These are phyloP conservation scores for Baudoinia panamericana DNA, from an alignment of 495 filamentous ascomycete species.

Conservation along the genomic window DNA sequence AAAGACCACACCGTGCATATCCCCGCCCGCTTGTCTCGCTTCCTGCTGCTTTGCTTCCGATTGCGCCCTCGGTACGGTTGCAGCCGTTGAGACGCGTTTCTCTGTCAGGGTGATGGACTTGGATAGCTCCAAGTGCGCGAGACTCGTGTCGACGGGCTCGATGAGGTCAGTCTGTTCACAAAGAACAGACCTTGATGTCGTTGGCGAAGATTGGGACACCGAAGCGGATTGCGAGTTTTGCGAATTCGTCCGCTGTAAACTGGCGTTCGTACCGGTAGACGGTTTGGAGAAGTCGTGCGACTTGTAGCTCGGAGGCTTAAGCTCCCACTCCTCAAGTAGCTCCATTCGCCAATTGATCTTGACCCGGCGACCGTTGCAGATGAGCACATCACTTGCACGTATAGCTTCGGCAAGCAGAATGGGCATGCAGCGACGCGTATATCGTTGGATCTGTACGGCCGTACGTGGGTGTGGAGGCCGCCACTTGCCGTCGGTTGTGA, in stretches of 20 bases:
- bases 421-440: slow-evolving; percentile 29
- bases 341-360: slow-evolving; percentile 27
- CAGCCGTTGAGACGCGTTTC: neutral
- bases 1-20: slow-evolving; percentile 5
- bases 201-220: neutral
- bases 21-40: neutral
- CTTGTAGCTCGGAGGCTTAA: slow-evolving; percentile 18
- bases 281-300: slow-evolving; percentile 10
- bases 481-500: slow-evolving; percentile 19
- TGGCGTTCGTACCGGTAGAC: neutral
- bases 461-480: slow-evolving; percentile 20
- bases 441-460: slow-evolving; percentile 23
- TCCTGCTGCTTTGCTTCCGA: slow-evolving; percentile 1
- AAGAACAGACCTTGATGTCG: neutral
- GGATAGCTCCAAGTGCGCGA: slow-evolving; percentile 1
- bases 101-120: neutral
- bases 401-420: slow-evolving; percentile 23
- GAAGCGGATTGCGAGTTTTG: slow-evolving; percentile 1
- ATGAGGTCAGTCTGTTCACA: neutral
- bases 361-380: slow-evolving; percentile 26
- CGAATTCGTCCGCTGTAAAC: neutral
- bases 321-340: slow-evolving; percentile 19
- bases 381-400: slow-evolving; percentile 27
- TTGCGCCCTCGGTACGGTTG: neutral
- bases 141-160: slow-evolving; percentile 1